Evolutionary conservation across 2,329 filamentous ascomycete genomes (phyloP).

Genomic region (Pseudocercospora macadamiae): DNA sequence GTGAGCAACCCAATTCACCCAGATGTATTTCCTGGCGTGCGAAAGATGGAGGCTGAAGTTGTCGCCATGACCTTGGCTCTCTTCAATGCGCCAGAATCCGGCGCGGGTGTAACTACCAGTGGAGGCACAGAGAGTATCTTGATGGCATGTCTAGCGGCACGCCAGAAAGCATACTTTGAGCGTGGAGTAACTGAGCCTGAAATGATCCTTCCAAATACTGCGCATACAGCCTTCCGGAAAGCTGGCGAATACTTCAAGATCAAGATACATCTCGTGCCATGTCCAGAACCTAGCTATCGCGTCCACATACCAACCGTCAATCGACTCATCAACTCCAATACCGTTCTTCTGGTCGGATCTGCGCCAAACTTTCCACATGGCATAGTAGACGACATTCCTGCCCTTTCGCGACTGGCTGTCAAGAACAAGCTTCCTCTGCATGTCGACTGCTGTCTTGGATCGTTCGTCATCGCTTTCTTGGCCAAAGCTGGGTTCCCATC

Average conservation of each 20-base stretch:
- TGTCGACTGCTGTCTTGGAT: slow-evolving; percentile 96
- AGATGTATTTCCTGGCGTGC: slow-evolving; percentile 94
- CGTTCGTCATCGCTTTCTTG: slow-evolving; percentile 90
- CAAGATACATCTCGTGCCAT: slow-evolving; percentile 85
- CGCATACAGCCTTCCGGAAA: slow-evolving; percentile 95
- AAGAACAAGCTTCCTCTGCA: slow-evolving; percentile 84
- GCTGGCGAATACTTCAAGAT: slow-evolving; percentile 96
- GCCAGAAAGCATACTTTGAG: slow-evolving; percentile 85
- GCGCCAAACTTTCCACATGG: slow-evolving; percentile 98
- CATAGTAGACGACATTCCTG: slow-evolving; percentile 92
- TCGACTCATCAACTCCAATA: slow-evolving; percentile 91
- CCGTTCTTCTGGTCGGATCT: slow-evolving; percentile 87
- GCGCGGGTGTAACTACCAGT: slow-evolving; percentile 85
- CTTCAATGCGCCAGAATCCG: slow-evolving; percentile 86
- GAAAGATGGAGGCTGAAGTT: slow-evolving; percentile 99
- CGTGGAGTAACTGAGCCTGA: slow-evolving; percentile 89
- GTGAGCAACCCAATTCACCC: slow-evolving; percentile 97
- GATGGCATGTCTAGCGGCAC: slow-evolving; percentile 88
- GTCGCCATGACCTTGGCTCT: slow-evolving; percentile 82
- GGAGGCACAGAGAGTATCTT: slow-evolving; percentile 96
- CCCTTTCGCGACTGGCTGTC: slow-evolving; percentile 79
- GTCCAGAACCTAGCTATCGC: slow-evolving; percentile 82
- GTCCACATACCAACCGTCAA: slow-evolving; percentile 77
- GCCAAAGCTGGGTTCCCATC: slow-evolving; percentile 91
- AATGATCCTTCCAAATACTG: slow-evolving; percentile 96